These are phyloP conservation scores for Microbotryum violaceum DNA, from an alignment of 1,284 basidiomycete genomes.

Conservation along the genomic window DNA sequence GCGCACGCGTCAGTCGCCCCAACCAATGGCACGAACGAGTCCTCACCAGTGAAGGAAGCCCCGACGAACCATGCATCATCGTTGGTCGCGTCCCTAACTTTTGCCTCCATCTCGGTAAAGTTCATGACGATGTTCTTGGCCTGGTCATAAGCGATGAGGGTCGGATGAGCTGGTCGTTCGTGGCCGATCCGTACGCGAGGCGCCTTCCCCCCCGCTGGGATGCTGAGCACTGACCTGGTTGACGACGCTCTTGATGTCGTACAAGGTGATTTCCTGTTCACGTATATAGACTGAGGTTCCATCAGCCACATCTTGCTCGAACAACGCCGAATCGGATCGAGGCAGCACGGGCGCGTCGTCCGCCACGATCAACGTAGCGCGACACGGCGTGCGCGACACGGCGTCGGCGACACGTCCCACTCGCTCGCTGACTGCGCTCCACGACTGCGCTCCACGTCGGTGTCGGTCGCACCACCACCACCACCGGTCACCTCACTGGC, in stretches of 20 bases:
- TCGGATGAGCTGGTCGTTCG: background rate
- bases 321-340: background rate
- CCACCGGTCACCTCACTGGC: background rate
- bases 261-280: constrained; percentile 58
- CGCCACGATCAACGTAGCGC: background rate
- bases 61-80: constrained; percentile 83
- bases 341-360: background rate
- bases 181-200: background rate
- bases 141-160: constrained; percentile 42
- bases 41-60: background rate
- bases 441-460: background rate
- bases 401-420: background rate
- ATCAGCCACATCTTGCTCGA: background rate
- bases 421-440: background rate
- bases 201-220: background rate
- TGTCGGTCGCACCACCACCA: background rate
- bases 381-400: background rate
- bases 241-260: constrained; percentile 84
- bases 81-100: constrained; percentile 94
- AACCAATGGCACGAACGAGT: background rate
- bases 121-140: constrained; percentile 68
- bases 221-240: constrained; percentile 16
- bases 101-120: constrained; percentile 93
- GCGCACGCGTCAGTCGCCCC: background rate
- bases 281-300: constrained; percentile 9